Conservation (phyloP, 352 stramenopile species). For the Peronospora farinosa region DNA sequence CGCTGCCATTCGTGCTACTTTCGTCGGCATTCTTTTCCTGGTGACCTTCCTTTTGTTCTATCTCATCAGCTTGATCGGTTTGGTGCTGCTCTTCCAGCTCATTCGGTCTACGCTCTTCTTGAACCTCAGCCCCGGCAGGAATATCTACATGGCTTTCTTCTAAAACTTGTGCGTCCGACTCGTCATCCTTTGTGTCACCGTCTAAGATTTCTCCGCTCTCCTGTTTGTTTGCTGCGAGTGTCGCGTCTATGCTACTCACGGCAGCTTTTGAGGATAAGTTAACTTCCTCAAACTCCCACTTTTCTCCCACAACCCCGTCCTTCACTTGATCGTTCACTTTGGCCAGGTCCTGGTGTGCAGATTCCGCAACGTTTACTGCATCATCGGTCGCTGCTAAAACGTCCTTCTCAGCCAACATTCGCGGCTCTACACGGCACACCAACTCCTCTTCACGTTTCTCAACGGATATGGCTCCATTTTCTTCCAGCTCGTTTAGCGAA, state of each 20-base stretch:
- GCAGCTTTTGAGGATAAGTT: not conserved
- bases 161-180: not conserved
- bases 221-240: not conserved
- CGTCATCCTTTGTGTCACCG: constrained; percentile 1
- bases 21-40: not conserved
- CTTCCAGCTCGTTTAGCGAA: constrained; percentile 27
- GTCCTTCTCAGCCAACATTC: constrained; percentile 48
- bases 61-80: not conserved
- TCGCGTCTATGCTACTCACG: not conserved
- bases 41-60: constrained; percentile 4
- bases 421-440: constrained; percentile 30
- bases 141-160: not conserved
- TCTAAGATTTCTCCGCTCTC: not conserved
- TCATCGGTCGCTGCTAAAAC: constrained; percentile 49
- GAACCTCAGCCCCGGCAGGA: not conserved
- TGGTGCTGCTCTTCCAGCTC: not conserved
- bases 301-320: not conserved
- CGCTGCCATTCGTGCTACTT: not conserved
- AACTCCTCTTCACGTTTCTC: constrained; percentile 28
- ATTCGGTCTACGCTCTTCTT: not conserved
- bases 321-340: constrained; percentile 1
- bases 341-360: constrained; percentile 37
- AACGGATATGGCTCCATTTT: constrained; percentile 20
- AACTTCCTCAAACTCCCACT: not conserved
- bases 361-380: constrained; percentile 48